Evolutionary conservation across 2,329 filamentous ascomycete species (phyloP).

Genomic region (Monilinia fructicola): DNA sequence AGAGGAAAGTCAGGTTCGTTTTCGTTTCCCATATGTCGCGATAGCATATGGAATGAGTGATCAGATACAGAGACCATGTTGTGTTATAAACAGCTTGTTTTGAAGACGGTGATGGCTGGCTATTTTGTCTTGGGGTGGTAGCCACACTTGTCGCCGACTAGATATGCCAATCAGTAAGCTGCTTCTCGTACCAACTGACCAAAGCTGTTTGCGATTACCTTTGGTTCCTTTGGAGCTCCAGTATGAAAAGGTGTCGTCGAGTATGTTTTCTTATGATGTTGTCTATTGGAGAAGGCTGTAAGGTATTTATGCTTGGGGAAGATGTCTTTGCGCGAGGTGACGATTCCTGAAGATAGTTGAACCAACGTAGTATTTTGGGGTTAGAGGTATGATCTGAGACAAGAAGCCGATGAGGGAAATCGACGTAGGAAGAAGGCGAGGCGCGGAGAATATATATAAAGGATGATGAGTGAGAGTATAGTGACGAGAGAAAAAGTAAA

Average conservation of each 20-base stretch:
- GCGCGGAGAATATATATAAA: slow-evolving; percentile 34
- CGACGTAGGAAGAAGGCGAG: slow-evolving; percentile 25
- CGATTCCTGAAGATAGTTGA: slow-evolving; percentile 18
- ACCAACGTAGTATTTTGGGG: slow-evolving; percentile 17
- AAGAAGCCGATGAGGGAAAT: slow-evolving; percentile 28
- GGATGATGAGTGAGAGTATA: slow-evolving; percentile 17
- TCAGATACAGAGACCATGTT: slow-evolving; percentile 69
- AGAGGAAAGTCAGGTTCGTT: slow-evolving; percentile 44
- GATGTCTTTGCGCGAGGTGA: slow-evolving; percentile 5
- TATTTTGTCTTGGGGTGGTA: slow-evolving; percentile 29
- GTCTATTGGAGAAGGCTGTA: background rate
- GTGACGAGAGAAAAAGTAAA: slow-evolving; percentile 23
- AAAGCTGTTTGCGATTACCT: slow-evolving; percentile 27
- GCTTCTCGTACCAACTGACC: slow-evolving; percentile 5
- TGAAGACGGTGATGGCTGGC: slow-evolving; percentile 47
- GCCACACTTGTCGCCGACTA: slow-evolving; percentile 35
- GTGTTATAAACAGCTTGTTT: slow-evolving; percentile 57
- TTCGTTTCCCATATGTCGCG: slow-evolving; percentile 53
- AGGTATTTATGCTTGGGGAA: slow-evolving; percentile 5
- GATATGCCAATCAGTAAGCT: slow-evolving; percentile 26
- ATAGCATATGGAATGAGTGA: slow-evolving; percentile 87
- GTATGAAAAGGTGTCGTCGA: slow-evolving; percentile 16
- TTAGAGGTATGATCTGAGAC: slow-evolving; percentile 35
- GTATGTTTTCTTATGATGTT: slow-evolving; percentile 18
- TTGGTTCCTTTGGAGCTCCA: slow-evolving; percentile 26